Conservation (phyloP, 805 yeast genomes). For the Priceomyces castillae region DNA sequence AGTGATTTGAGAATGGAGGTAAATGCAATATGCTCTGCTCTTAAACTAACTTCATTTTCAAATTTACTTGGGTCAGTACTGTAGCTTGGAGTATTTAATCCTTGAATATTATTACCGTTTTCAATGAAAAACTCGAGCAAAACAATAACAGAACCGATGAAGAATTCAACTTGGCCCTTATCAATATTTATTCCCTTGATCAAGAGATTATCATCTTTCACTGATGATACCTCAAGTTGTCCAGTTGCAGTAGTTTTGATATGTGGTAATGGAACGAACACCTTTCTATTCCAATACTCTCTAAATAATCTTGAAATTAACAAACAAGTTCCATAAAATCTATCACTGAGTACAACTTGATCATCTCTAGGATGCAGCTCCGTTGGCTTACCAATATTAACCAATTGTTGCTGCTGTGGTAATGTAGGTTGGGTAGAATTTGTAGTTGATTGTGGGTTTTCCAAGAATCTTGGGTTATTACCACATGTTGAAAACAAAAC, state of each 20-base stretch:
- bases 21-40: conserved; percentile 90
- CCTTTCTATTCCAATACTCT: conserved; percentile 72
- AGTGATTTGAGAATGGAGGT: conserved; percentile 72
- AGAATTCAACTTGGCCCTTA: conserved; percentile 59
- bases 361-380: conserved; percentile 48
- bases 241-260: conserved; percentile 39
- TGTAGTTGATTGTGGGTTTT: conserved; percentile 9
- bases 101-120: conserved; percentile 60
- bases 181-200: conserved; percentile 45
- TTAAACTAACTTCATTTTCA: conserved; percentile 66
- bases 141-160: conserved; percentile 67
- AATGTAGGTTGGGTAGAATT: conserved; percentile 2
- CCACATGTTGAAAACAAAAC: conserved; percentile 54
- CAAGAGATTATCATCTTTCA: conserved; percentile 43
- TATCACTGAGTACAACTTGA: conserved; percentile 83
- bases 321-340: conserved; percentile 84
- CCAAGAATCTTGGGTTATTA: conserved; percentile 44
- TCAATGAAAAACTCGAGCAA: conserved; percentile 67
- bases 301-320: conserved; percentile 76
- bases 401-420: conserved; percentile 15
- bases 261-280: conserved; percentile 52
- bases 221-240: conserved; percentile 33
- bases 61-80: conserved; percentile 47
- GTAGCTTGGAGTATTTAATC: conserved; percentile 56
- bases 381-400: conserved; percentile 12